Evolutionary conservation across 257 asterid genomes (phyloP).

Genomic region (Knoxia roxburghii): DNA sequence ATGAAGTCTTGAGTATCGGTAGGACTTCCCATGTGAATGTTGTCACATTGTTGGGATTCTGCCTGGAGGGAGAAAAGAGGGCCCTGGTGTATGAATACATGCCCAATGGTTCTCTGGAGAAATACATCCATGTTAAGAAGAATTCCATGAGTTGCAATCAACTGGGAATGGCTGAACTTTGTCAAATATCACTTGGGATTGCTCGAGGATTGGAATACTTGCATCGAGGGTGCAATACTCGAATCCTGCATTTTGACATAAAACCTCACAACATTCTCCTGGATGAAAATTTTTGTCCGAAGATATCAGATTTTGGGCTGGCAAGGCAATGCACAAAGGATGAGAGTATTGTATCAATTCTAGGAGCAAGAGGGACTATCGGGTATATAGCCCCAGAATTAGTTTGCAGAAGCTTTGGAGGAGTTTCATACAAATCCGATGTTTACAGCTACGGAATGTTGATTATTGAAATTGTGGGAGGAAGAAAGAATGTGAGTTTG

Average conservation of each 20-base stretch:
- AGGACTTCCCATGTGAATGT: slow-evolving; percentile 29
- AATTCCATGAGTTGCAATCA: not conserved
- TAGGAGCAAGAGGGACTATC: slow-evolving; percentile 22
- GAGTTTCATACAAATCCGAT: slow-evolving; percentile 26
- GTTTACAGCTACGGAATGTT: slow-evolving; percentile 31
- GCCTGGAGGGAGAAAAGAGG: slow-evolving; percentile 18
- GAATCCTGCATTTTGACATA: slow-evolving; percentile 32
- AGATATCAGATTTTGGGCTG: slow-evolving; percentile 27
- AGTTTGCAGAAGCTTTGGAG: slow-evolving; percentile 16
- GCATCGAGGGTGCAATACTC: slow-evolving; percentile 23
- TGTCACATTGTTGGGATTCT: slow-evolving; percentile 27
- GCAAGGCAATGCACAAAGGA: slow-evolving; percentile 15
- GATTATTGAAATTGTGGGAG: slow-evolving; percentile 27
- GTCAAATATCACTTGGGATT: slow-evolving; percentile 21
- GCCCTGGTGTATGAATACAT: slow-evolving; percentile 36
- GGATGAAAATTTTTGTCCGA: slow-evolving; percentile 21
- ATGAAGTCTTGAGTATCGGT: slow-evolving; percentile 27
- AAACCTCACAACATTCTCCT: slow-evolving; percentile 37
- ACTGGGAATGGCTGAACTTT: slow-evolving; percentile 18
- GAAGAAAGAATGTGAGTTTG: slow-evolving; percentile 13
- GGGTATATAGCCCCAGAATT: slow-evolving; percentile 32
- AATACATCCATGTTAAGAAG: slow-evolving; percentile 1
- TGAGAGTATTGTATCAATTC: slow-evolving; percentile 17
- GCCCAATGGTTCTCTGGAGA: slow-evolving; percentile 34
- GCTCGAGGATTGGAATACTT: slow-evolving; percentile 35